These are phyloP conservation scores for Linnemannia zychae DNA, from an alignment of 192 early-diverging fungal species.

Conservation along the genomic window DNA sequence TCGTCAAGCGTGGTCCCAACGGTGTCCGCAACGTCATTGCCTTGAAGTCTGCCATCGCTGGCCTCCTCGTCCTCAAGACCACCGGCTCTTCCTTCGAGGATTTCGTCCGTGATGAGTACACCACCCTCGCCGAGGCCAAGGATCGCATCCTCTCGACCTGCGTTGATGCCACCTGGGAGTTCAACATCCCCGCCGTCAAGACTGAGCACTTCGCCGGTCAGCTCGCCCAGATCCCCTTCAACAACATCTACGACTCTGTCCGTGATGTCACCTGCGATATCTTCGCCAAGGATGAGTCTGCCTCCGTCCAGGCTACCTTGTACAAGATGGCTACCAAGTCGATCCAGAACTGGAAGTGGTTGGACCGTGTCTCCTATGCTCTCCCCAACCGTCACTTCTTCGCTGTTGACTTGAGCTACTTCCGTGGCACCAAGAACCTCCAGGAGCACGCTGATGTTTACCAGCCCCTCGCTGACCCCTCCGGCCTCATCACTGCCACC, in stretches of 20 bases:
- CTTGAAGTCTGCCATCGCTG: constrained; percentile 77
- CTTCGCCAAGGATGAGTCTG: constrained; percentile 83
- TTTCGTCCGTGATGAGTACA: constrained; percentile 80
- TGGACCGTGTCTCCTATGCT: constrained; percentile 75
- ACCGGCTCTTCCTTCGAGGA: constrained; percentile 84
- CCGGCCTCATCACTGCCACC: constrained; percentile 81
- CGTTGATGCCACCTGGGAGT: constrained; percentile 79
- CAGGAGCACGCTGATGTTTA: constrained; percentile 77
- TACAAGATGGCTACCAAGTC: constrained; percentile 81
- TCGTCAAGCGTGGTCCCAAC: constrained; percentile 59
- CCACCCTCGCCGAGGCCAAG: constrained; percentile 78
- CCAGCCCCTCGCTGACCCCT: constrained; percentile 80
- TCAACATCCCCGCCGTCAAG: constrained; percentile 33
- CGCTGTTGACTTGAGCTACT: constrained; percentile 76
- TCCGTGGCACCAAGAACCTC: constrained; percentile 77
- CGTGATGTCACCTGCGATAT: constrained; percentile 77
- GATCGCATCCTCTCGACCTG: constrained; percentile 85
- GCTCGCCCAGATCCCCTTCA: constrained; percentile 62
- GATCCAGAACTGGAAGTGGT: constrained; percentile 67
- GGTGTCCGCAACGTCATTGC: constrained; percentile 44
- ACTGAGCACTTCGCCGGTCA: constrained; percentile 23
- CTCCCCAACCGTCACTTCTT: constrained; percentile 88
- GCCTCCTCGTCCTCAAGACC: constrained; percentile 85
- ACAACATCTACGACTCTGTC: constrained; percentile 68
- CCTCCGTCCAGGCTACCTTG: constrained; percentile 85